Conservation (phyloP, 768 basidiomycete species). For the Phaeolepiota aurea region DNA sequence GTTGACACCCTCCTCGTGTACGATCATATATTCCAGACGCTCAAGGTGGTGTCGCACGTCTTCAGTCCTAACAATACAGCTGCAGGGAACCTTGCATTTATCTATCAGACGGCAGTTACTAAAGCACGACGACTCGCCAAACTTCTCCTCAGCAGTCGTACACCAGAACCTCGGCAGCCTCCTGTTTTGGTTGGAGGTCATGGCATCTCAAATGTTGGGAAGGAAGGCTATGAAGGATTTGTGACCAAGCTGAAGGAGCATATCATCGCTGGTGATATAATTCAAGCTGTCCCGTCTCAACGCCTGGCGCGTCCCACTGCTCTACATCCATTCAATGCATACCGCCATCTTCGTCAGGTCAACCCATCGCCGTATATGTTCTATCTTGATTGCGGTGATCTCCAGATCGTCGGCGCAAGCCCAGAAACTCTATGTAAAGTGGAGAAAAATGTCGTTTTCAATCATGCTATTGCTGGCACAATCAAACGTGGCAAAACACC, state of each 20-base stretch:
- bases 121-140: conserved; percentile 81
- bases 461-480: conserved; percentile 98
- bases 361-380: conserved; percentile 99
- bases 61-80: conserved; percentile 71
- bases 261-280: conserved; percentile 94
- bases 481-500: conserved; percentile 76
- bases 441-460: conserved; percentile 83
- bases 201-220: conserved; percentile 85
- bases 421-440: conserved; percentile 98
- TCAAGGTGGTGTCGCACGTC: conserved; percentile 96
- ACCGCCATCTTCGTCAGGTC: conserved; percentile 85
- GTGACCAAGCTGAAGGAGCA: conserved; percentile 91
- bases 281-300: conserved; percentile 97
- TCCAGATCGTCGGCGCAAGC: conserved; percentile 96
- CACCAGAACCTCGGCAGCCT: conserved; percentile 61
- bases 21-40: conserved; percentile 91
- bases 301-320: conserved; percentile 76
- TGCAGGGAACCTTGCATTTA: conserved; percentile 62
- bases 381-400: conserved; percentile 87
- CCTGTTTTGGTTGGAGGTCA: conserved; percentile 59
- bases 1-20: conserved; percentile 93
- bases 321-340: conserved; percentile 96
- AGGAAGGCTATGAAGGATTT: conserved; percentile 83
- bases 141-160: conserved; percentile 39
- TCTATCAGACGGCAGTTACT: conserved; percentile 82